Evolutionary conservation across 495 filamentous ascomycete species (phyloP).

Genomic region (Trichoderma erinaceum): DNA sequence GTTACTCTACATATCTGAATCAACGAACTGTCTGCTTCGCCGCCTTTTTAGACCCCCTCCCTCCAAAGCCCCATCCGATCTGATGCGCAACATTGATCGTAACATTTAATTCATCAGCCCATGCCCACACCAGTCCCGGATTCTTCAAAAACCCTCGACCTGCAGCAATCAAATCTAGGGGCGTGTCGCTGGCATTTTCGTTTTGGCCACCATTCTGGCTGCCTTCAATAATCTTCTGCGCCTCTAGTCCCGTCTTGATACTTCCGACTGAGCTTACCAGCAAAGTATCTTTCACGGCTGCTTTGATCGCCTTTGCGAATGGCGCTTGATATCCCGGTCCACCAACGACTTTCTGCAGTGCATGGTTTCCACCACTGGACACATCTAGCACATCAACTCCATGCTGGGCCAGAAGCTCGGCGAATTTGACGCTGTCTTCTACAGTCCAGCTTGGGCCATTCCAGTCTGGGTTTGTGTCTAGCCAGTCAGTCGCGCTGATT

Average conservation of each 20-base stretch:
- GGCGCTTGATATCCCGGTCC: constrained; percentile 58
- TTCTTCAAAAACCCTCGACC: constrained; percentile 66
- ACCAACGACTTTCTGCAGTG: constrained; percentile 48
- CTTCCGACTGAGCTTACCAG: constrained; percentile 54
- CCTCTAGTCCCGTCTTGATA: constrained; percentile 53
- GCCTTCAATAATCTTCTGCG: constrained; percentile 48
- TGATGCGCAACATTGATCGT: constrained; percentile 57
- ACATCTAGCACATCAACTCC: constrained; percentile 64
- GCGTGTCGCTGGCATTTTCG: constrained; percentile 26
- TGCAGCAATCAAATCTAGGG: constrained; percentile 52
- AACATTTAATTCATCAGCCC: constrained; percentile 57
- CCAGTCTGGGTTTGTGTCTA: constrained; percentile 43
- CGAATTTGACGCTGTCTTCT: constrained; percentile 49
- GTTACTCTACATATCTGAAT: too few relatives aligned
- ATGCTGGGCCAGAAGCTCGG: constrained; percentile 43
- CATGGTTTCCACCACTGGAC: constrained; percentile 55
- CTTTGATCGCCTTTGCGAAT: constrained; percentile 48
- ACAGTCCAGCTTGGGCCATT: constrained; percentile 46
- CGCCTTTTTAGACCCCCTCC: constrained; percentile 8
- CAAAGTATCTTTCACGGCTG: constrained; percentile 53
- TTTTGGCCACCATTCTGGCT: constrained; percentile 1
- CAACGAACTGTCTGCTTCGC: too few relatives aligned
- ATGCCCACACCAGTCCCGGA: constrained; percentile 58
- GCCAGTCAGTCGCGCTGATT: constrained; percentile 52
- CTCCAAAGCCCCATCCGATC: constrained; percentile 53